Base-by-base conservation (phyloP, 2,329 filamentous ascomycete species). In the Onygenales sp. region DNA sequence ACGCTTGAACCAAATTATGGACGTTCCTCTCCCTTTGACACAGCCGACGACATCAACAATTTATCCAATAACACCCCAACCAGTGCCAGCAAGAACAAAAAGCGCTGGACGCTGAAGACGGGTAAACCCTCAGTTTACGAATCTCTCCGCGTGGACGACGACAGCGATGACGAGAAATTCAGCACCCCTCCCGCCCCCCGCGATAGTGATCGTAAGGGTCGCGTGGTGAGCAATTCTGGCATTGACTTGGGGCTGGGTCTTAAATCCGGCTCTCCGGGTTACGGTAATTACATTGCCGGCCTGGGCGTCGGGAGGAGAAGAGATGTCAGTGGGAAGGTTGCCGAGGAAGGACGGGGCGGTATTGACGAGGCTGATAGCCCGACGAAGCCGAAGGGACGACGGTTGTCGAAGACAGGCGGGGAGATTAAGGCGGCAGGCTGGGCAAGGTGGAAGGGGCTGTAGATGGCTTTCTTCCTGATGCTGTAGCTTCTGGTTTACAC, bases 271-370 rank as follows among this genome's bases (percentile, higher is more conserved):
- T 62, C 69, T 1, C 61, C 66, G 3, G 46, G 69, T 0, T 73
- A 73, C 48, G 69, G 70, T 17, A 71, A 64, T 55, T 73, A 73
- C 52, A 71, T 73, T 43, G 69, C 70, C 2, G 68, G 67, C 2
- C 57, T 73, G 4, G 72, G 73, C 1, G 72, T 75, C 38, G 72
- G 72, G n/a, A 64, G 73, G 52, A 63, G 72, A 51, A 66, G 72
- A 42, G 73, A 76, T 52, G 73, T 76, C 14, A 75, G 72, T 54
- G 73, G 73, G 2, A 75, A 75, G 53, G 60, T 75, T 11, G 73
- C 69, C 0, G 73, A 76, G 55, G 73, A 76, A 63, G 73, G 73
- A 4, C 64, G 73, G 27, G 64, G 68, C 14, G 64, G 65, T 8
- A 52, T 41, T 52, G 46, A 56, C 57, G 48, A 59, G 58, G 50